phyloP scores from a whole-genome alignment of 768 basidiomycete genomes.

The Cystobasidium onofrii region DNA sequence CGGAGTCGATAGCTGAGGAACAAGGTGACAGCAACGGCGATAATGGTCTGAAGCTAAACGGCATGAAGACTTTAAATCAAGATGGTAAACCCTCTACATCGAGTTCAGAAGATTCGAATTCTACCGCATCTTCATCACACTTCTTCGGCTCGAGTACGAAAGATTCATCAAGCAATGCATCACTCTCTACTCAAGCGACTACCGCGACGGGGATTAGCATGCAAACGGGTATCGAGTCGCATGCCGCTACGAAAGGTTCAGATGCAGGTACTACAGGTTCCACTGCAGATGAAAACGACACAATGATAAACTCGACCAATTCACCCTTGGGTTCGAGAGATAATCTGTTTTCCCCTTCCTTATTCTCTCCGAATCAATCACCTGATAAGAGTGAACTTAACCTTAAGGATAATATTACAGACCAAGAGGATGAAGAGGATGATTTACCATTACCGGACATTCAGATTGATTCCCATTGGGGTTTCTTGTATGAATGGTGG shows the following conservation, averaged over 20 bases:
- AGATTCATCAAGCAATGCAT: not conserved
- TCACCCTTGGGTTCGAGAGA: not conserved
- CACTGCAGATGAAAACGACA: not conserved
- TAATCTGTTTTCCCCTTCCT: constrained; percentile 7
- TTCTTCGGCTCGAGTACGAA: constrained; percentile 1
- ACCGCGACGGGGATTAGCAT: not conserved
- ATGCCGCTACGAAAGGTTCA: constrained; percentile 7
- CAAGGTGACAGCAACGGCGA: not conserved
- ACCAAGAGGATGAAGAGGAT: constrained; percentile 11
- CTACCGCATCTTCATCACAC: constrained; percentile 11
- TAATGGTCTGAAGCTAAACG: not conserved
- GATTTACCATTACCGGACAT: constrained; percentile 33
- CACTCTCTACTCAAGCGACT: not conserved
- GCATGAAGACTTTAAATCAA: not conserved
- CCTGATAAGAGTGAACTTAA: not conserved
- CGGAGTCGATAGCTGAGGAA: not conserved
- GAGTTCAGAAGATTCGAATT: constrained; percentile 1
- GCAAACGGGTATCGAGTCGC: not conserved
- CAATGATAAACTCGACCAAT: not conserved
- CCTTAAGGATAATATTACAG: not conserved
- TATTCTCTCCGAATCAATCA: not conserved
- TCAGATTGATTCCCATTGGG: constrained; percentile 29
- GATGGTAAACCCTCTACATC: not conserved
- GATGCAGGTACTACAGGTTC: not conserved
- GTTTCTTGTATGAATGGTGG: constrained; percentile 40